Percentiles rank a stretch among this genome's conserved stretches.
Evolutionary conservation across 352 stramenopile species (phyloP).

Genomic region (Phytophthora melonis): DNA sequence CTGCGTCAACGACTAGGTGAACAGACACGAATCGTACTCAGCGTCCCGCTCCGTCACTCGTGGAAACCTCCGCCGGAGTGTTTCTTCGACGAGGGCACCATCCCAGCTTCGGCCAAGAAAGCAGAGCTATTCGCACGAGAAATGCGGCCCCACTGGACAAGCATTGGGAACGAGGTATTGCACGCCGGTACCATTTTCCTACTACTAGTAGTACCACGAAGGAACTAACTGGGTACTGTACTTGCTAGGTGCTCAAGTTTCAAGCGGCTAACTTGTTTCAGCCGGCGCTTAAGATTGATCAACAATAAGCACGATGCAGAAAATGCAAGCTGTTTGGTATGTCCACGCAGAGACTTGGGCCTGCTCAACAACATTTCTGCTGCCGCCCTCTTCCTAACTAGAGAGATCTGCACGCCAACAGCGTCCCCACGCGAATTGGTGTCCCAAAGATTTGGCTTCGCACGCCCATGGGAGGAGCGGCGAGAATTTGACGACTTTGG

Average conservation of each 20-base stretch:
- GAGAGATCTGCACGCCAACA: constrained; percentile 44
- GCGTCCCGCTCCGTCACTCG: constrained; percentile 77
- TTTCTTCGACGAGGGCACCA: constrained; percentile 49
- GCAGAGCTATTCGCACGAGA: constrained; percentile 78
- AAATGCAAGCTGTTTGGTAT: constrained; percentile 8
- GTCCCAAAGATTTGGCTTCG: constrained; percentile 93
- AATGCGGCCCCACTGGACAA: constrained; percentile 66
- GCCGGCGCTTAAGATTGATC: background rate
- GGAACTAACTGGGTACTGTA: no score
- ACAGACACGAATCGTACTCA: constrained; percentile 56
- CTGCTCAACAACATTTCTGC: constrained; percentile 77
- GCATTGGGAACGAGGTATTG: constrained; percentile 68
- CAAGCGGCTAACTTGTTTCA: constrained; percentile 35
- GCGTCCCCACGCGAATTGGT: constrained; percentile 41
- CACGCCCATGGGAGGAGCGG: constrained; percentile 70
- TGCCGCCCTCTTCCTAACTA: constrained; percentile 49
- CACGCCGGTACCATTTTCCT: background rate
- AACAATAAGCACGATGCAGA: background rate
- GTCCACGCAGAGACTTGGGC: constrained; percentile 45
- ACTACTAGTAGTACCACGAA: no score
- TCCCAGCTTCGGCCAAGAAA: constrained; percentile 30
- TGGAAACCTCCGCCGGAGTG: constrained; percentile 78
- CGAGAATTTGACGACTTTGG: constrained; percentile 94
- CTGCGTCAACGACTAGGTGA: constrained; percentile 46
- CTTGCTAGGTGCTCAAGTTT: constrained; percentile 68